phyloP scores from a whole-genome alignment of 106 monocot genomes.

The Alisma plantagoaquatica region DNA sequence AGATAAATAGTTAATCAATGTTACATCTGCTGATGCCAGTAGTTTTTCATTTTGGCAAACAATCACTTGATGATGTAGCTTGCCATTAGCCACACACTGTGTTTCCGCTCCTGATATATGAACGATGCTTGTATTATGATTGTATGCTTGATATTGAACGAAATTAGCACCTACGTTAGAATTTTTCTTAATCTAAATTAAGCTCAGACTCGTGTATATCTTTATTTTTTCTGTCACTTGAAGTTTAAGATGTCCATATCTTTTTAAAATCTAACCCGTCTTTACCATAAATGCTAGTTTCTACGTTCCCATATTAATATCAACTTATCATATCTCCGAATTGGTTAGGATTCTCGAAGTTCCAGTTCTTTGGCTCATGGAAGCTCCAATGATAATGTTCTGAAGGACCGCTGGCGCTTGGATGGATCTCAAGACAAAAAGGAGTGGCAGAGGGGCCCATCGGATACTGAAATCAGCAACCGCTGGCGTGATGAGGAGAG shows the following conservation, averaged over 20 bases:
- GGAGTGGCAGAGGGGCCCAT: constrained; percentile 60
- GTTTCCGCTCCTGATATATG: no score
- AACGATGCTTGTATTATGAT: no score
- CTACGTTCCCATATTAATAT: no score
- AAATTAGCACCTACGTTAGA: no score
- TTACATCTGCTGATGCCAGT: no score
- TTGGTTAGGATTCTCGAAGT: constrained; percentile 49
- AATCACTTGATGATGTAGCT: no score
- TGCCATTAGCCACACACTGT: no score
- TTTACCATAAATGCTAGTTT: background rate
- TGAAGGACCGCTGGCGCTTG: constrained; percentile 59
- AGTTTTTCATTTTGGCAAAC: no score
- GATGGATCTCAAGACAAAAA: constrained; percentile 71
- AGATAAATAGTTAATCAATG: no score
- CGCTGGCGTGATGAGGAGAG: constrained; percentile 99
- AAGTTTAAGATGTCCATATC: background rate
- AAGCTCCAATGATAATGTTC: constrained; percentile 25
- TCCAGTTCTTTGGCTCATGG: constrained; percentile 30
- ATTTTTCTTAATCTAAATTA: background rate
- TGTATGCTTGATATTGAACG: no score
- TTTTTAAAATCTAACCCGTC: background rate
- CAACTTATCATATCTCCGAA: no score
- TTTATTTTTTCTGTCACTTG: background rate
- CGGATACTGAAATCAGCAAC: constrained; percentile 53
- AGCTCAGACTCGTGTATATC: background rate